Evolutionary conservation across 2,329 filamentous ascomycete genomes (phyloP).

Genomic region (Thermoascus crustaceus): DNA sequence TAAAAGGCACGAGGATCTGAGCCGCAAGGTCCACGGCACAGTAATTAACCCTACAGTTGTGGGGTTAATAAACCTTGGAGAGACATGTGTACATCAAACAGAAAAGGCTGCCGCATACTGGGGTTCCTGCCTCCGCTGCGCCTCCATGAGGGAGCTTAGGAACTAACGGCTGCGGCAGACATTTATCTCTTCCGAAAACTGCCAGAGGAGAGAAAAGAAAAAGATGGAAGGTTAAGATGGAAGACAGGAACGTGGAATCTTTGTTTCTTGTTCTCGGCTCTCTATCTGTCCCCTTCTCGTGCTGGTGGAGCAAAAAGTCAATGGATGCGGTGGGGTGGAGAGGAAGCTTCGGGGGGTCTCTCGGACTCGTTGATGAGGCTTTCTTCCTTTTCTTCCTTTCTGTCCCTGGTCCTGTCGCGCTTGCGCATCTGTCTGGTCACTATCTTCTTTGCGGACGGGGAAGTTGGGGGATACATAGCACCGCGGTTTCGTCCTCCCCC

Average conservation of each 20-base stretch:
- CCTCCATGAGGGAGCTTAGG: constrained; percentile 32
- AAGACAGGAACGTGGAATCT: no score
- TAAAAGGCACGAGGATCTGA: constrained; percentile 19
- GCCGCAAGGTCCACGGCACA: constrained; percentile 17
- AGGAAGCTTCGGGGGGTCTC: no score
- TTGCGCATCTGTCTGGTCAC: background rate
- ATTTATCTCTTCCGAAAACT: constrained; percentile 10
- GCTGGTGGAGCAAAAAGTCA: no score
- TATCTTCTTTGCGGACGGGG: constrained; percentile 2
- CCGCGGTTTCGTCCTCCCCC: constrained; percentile 20
- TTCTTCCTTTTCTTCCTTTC: no score
- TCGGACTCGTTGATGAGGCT: no score
- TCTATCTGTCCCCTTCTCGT: no score
- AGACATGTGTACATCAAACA: constrained; percentile 19
- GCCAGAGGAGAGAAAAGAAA: no score
- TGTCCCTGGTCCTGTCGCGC: background rate
- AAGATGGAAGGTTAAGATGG: no score
- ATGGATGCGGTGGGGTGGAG: no score
- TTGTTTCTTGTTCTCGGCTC: no score
- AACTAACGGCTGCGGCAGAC: constrained; percentile 39
- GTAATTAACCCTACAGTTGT: background rate
- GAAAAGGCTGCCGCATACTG: constrained; percentile 23
- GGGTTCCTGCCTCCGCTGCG: constrained; percentile 34
- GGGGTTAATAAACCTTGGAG: constrained; percentile 13
- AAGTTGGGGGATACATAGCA: constrained; percentile 15